Evolutionary conservation across 1,139 yeast genomes (phyloP).

Genomic region (Ogataea hybrid): DNA sequence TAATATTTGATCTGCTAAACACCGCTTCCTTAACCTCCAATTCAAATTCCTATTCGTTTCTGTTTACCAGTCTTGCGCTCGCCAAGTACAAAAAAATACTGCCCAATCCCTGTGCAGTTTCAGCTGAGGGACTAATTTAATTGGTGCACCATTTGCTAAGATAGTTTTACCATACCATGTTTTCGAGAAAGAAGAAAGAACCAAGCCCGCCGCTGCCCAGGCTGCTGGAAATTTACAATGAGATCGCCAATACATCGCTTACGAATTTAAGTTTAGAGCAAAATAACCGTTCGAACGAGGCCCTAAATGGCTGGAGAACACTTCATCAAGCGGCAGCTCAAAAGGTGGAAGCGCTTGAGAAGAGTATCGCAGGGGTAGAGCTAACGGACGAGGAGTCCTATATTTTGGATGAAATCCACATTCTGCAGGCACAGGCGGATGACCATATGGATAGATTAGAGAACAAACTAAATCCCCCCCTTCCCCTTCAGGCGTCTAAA

Average conservation of each 20-base stretch:
- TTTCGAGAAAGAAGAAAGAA: conserved; percentile 53
- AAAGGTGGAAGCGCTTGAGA: conserved; percentile 55
- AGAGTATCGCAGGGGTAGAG: conserved; percentile 30
- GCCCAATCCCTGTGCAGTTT: conserved; percentile 1
- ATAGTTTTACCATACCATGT: conserved; percentile 17
- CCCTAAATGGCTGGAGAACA: conserved; percentile 70
- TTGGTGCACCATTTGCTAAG: neutral
- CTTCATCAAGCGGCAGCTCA: conserved; percentile 58
- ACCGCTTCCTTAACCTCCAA: neutral
- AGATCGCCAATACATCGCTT: conserved; percentile 57
- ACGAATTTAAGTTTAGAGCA: conserved; percentile 59
- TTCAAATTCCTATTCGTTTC: neutral
- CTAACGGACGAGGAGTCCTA: conserved; percentile 42
- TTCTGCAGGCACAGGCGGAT: conserved; percentile 51
- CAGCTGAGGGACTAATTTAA: conserved; percentile 3
- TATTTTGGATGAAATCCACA: conserved; percentile 45
- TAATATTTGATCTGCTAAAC: conserved; percentile 1
- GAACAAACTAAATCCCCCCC: conserved; percentile 12
- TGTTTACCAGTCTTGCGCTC: neutral
- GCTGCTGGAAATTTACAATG: conserved; percentile 59
- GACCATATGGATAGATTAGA: conserved; percentile 39
- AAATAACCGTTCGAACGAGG: conserved; percentile 47
- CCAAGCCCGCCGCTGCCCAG: conserved; percentile 47
- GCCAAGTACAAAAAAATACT: neutral
- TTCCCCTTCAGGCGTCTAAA: conserved; percentile 5